phyloP scores from a whole-genome alignment of 768 basidiomycete species.

The Collybia mongolica region DNA sequence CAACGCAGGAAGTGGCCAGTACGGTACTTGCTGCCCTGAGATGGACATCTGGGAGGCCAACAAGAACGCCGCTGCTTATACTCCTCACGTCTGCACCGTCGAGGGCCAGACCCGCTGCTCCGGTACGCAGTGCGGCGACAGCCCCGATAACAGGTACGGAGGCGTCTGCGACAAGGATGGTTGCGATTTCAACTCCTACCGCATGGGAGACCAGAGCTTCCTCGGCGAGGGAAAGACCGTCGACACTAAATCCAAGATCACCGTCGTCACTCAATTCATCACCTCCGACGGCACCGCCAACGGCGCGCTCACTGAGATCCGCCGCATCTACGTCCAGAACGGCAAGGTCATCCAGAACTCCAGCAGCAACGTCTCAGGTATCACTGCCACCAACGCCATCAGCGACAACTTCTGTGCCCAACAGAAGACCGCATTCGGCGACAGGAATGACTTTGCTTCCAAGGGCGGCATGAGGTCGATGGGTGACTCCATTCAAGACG shows the following conservation, averaged over 20 bases:
- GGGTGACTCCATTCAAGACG: slow-evolving; percentile 30
- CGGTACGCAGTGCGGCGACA: slow-evolving; percentile 25
- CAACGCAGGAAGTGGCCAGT: slow-evolving; percentile 36
- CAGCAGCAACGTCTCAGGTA: slow-evolving; percentile 27
- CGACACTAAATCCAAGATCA: slow-evolving; percentile 37
- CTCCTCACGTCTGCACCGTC: slow-evolving; percentile 38
- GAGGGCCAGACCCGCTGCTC: slow-evolving; percentile 28
- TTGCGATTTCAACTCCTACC: slow-evolving; percentile 48
- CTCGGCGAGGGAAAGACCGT: slow-evolving; percentile 33
- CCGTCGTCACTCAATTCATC: slow-evolving; percentile 44
- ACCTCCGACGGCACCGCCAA: slow-evolving; percentile 33
- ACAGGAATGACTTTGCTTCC: slow-evolving; percentile 37
- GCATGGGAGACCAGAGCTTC: slow-evolving; percentile 36
- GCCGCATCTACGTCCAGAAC: slow-evolving; percentile 40
- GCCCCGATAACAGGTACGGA: slow-evolving; percentile 25
- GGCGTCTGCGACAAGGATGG: slow-evolving; percentile 39
- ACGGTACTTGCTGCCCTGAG: slow-evolving; percentile 39
- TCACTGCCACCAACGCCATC: slow-evolving; percentile 32
- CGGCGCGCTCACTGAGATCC: slow-evolving; percentile 38
- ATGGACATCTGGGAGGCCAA: slow-evolving; percentile 49
- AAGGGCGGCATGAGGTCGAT: slow-evolving; percentile 38
- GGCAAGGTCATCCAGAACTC: slow-evolving; percentile 38
- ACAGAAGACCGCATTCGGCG: slow-evolving; percentile 43
- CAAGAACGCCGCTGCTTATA: slow-evolving; percentile 34
- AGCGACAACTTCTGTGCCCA: slow-evolving; percentile 35